Evolutionary conservation across 208 protist species (phyloP), one percentile per base, ranked within the genome.

Genomic region (Crithidia fasciculata): DNA sequence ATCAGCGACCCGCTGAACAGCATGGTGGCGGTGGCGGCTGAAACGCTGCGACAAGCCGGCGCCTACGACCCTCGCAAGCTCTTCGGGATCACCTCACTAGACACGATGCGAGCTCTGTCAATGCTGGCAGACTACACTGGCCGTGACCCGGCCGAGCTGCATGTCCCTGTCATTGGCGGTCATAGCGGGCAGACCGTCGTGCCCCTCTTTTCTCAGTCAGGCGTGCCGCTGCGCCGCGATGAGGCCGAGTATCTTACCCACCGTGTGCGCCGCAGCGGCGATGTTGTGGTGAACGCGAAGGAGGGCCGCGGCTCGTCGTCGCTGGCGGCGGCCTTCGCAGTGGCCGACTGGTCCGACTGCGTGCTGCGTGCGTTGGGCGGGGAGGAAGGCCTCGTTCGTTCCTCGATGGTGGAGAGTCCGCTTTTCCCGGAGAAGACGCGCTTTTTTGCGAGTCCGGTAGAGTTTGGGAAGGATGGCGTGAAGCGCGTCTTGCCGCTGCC

Each of bases 1-100:
- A 95, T 98, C 69, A 94, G 91, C 54, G 97, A 99, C 81, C 97
- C 97, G 18, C 89, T 99, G 62, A 98, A 98, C 83, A 97, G 91
- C 69, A 96, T 90, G 15, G 88, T 98, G 43, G 94, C 96, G 43
- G 90, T 99, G 65, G 93, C 90, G 5, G 90, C 93, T 9, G 94
- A 97, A 73, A 85, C 89, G 50, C 72, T 96, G 54, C 93, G 94
- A 66, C 87, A 84, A 72, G 71, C 71, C 52, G 89, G 91, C 45
- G 78, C 84, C 5, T 97, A 92, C 72, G 84, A 96, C 78, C 84
- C 86, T 15, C 83, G 80, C n/a, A 92, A 91, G 56, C 75, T 98
- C 4, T 96, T 97, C 76, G 97, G 95, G 49, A 84, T 98, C 36
- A 96, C 94, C 7, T 91, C 88, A 10, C 84, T 98, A 2, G 95